These are phyloP conservation scores for Persicaria maculosa DNA, from an alignment of 148 eudicot species.

Conservation along the genomic window DNA sequence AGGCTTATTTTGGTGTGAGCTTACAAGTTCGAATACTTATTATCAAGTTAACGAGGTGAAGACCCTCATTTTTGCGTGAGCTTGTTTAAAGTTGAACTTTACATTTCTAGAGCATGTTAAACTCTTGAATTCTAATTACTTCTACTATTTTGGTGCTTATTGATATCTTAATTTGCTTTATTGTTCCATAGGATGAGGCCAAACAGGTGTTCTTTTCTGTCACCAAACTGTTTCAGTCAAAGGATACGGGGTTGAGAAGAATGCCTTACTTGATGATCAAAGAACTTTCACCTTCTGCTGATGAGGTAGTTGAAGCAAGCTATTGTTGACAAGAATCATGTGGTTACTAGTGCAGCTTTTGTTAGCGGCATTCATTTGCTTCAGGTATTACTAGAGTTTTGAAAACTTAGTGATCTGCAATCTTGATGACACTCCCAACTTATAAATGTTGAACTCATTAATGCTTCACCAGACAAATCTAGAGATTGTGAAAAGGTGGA, in stretches of 20 bases:
- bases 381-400: constrained; percentile 47
- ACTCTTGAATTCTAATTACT: no score
- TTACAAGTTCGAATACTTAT: no score
- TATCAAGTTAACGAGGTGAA: no score
- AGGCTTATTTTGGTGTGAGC: not conserved
- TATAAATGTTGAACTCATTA: not conserved
- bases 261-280: constrained; percentile 88
- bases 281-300: no score
- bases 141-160: not conserved
- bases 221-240: constrained; percentile 84
- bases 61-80: no score
- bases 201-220: constrained; percentile 89
- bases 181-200: constrained; percentile 58
- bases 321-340: constrained; percentile 94
- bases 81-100: no score
- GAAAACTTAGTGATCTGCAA: not conserved
- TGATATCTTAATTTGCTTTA: not conserved
- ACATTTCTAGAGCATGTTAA: no score
- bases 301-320: constrained; percentile 99
- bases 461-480: constrained; percentile 67
- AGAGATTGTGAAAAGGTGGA: constrained; percentile 95
- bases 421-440: constrained; percentile 9
- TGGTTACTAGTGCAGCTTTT: constrained; percentile 97
- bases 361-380: constrained; percentile 92
- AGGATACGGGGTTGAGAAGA: constrained; percentile 72